A percentile compares a stretch with the other conserved stretches of the same genome.
Conservation (phyloP, 768 basidiomycete genomes). For the Clitopilus hobsonii region DNA sequence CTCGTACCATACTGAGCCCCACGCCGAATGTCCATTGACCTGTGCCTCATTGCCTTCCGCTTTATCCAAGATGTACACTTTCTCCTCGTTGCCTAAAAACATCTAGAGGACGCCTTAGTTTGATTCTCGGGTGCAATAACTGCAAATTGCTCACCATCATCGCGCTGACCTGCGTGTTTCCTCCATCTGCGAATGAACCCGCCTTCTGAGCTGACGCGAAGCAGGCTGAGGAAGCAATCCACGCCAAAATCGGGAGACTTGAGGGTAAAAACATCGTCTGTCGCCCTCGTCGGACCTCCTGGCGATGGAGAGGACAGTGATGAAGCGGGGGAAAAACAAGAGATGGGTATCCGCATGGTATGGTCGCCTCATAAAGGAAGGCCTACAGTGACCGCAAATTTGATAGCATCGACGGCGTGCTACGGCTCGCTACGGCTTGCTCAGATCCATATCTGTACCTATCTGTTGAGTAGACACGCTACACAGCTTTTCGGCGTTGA, state of each 20-base stretch:
- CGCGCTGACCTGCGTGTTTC: slow-evolving; percentile 29
- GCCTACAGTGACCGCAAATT: no score
- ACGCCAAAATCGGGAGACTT: slow-evolving; percentile 39
- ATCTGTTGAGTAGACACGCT: no score
- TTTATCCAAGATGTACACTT: slow-evolving; percentile 80
- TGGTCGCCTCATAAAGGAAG: no score
- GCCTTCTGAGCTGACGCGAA: slow-evolving; percentile 20
- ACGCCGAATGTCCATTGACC: slow-evolving; percentile 57
- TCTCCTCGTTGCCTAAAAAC: slow-evolving; percentile 63
- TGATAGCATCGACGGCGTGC: no score
- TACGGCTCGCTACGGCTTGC: no score
- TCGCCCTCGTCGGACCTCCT: no score
- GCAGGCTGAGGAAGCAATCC: slow-evolving; percentile 17
- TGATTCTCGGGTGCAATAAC: background rate
- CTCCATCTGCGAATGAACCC: slow-evolving; percentile 31
- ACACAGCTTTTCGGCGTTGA: no score
- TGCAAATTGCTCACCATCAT: slow-evolving; percentile 29
- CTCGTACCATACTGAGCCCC: slow-evolving; percentile 32
- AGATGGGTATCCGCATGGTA: no score
- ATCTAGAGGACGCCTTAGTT: slow-evolving; percentile 29
- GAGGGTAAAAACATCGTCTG: no score
- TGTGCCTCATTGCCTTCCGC: slow-evolving; percentile 57
- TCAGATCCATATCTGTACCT: no score
- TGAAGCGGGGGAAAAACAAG: no score
- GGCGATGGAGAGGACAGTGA: no score